These are phyloP conservation scores for Meredithiella fracta DNA, from an alignment of 2,329 filamentous ascomycete genomes.

Conservation along the genomic window DNA sequence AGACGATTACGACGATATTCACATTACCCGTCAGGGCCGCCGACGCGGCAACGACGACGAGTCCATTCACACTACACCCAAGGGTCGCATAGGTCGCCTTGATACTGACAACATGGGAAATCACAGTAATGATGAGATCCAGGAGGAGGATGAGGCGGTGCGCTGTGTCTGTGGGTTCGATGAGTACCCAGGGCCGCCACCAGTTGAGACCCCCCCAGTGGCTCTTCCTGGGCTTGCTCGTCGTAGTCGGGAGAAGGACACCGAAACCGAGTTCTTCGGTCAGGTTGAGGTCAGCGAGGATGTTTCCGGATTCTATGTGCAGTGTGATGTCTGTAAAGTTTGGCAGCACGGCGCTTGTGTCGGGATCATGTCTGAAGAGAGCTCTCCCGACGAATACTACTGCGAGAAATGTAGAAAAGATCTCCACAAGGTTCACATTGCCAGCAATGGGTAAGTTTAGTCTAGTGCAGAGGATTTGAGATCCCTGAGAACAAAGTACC, in stretches of 20 bases:
- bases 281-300: constrained; percentile 59
- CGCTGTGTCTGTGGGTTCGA: constrained; percentile 88
- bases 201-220: constrained; percentile 28
- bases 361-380: constrained; percentile 85
- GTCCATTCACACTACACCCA: constrained; percentile 24
- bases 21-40: constrained; percentile 59
- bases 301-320: constrained; percentile 86
- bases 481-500: background rate
- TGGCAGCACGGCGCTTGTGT: constrained; percentile 99
- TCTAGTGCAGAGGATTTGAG: background rate
- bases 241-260: constrained; percentile 34
- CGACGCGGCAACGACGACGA: constrained; percentile 58
- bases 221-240: constrained; percentile 33
- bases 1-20: constrained; percentile 52
- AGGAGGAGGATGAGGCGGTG: constrained; percentile 84
- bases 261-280: constrained; percentile 37
- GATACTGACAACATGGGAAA: constrained; percentile 38
- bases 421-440: constrained; percentile 67
- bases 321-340: constrained; percentile 94
- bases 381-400: constrained; percentile 92
- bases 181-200: constrained; percentile 77
- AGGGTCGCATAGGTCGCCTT: constrained; percentile 19
- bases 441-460: constrained; percentile 66
- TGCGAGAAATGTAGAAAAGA: constrained; percentile 91
- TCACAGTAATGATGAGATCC: constrained; percentile 42